phyloP scores from a whole-genome alignment of 2,329 filamentous ascomycete species.

The Xylariaceae sp. region DNA sequence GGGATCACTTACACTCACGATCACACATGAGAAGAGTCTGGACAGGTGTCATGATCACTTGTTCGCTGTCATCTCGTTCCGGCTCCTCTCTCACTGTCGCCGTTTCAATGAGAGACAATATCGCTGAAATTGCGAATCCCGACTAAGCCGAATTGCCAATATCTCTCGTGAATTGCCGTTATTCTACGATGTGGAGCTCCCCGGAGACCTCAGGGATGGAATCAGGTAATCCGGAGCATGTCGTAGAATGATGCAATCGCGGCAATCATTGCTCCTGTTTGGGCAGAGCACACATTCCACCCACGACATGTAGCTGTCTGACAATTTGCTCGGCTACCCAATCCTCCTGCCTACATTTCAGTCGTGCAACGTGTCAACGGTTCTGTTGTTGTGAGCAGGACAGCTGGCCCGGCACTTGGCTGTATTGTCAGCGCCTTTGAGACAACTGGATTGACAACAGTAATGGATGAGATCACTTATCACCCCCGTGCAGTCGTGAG shows the following conservation, averaged over 20 bases:
- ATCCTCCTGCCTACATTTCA: slow-evolving; percentile 9
- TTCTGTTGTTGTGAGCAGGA: slow-evolving; percentile 21
- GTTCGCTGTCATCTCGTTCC: not conserved
- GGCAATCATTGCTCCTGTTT: slow-evolving; percentile 27
- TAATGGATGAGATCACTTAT: not conserved
- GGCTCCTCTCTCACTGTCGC: no score
- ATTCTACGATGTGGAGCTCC: slow-evolving; percentile 6
- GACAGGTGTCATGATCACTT: not conserved
- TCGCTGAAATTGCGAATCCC: not conserved
- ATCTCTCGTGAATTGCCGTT: not conserved
- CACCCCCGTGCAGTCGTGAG: no score
- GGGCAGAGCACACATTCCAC: slow-evolving; percentile 28
- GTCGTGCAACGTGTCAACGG: slow-evolving; percentile 29
- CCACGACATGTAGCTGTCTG: slow-evolving; percentile 18
- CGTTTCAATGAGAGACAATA: not conserved
- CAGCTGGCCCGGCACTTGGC: slow-evolving; percentile 1
- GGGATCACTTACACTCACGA: no score
- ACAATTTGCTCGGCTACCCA: slow-evolving; percentile 19
- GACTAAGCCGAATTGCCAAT: not conserved
- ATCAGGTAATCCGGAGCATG: slow-evolving; percentile 9
- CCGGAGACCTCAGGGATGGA: slow-evolving; percentile 8
- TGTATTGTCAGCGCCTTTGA: slow-evolving; percentile 10
- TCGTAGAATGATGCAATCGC: slow-evolving; percentile 29
- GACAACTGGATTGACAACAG: slow-evolving; percentile 5
- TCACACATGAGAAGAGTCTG: no score